Conservation (phyloP, 371 early-diverging fungal genomes). For the Sporodiniella umbellata region DNA sequence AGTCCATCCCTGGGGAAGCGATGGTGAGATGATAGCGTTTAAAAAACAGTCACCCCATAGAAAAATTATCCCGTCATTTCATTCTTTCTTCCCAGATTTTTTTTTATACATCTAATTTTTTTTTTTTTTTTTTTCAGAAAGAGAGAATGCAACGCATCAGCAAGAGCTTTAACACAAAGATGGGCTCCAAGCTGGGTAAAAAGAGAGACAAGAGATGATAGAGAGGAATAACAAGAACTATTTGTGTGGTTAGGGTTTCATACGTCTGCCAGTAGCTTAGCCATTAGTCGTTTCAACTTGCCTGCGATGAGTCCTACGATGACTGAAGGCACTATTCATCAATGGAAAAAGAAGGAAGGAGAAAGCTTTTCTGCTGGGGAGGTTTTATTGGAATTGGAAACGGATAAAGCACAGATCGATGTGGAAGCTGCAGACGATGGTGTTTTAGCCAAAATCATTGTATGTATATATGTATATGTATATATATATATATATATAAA, state of each 20-base stretch:
- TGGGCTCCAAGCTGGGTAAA: constrained; percentile 4
- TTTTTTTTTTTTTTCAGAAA: constrained; percentile 1
- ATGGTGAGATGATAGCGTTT: no score
- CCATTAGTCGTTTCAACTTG: constrained; percentile 76
- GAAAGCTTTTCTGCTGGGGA: constrained; percentile 86
- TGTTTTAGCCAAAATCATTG: constrained; percentile 86
- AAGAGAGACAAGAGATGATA: no score
- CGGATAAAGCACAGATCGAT: constrained; percentile 98
- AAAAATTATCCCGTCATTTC: constrained; percentile 20
- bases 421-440: constrained; percentile 96
- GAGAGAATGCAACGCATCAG: constrained; percentile 11
- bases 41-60: constrained; percentile 8
- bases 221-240: not conserved
- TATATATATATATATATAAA: constrained; percentile 13
- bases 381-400: constrained; percentile 89
- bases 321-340: constrained; percentile 91
- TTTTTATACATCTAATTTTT: not conserved
- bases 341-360: constrained; percentile 89
- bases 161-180: constrained; percentile 1
- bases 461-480: constrained; percentile 25
- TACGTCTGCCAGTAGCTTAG: constrained; percentile 52
- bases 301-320: constrained; percentile 97
- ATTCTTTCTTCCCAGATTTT: constrained; percentile 13
- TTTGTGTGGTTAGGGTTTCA: constrained; percentile 46
- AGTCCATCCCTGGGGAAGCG: no score